Evolutionary conservation across 805 yeast species (phyloP), one percentile per base, ranked within the genome.

Genomic region (Metschnikowia proteae): DNA sequence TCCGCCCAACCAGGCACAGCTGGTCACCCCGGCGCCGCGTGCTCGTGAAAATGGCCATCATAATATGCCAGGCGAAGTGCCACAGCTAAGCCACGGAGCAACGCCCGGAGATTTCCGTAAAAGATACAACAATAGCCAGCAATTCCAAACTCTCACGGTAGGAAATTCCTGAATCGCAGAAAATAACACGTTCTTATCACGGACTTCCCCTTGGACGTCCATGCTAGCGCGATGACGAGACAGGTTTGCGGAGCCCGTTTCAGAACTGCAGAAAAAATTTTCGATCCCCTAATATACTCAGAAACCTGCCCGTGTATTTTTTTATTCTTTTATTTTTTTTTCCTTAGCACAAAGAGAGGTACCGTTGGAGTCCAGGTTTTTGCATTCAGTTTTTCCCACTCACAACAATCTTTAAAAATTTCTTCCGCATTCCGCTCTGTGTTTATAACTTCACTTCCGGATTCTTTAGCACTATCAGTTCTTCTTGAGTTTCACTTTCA

Each of bases 191-290:
- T 17, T 17, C 17, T 17, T 17, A 17, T 17, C 17, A 11, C 35
- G 43, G 23, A 40, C 17, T 10, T 31, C 28, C 29, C 23, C 43
- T 23, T 31, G 31, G 28, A 13, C 37, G 10, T 34, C 23, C 27
- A 22, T 28, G 45, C 38, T 42, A 42, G 45, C 32, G 45, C 45
- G 45, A 33, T 31, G 45, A 27, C 45, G 31, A 42, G 32, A 42
- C 38, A 27, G 9, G 38, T 34, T 42, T 42, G 45, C 38, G 38
- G 30, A 13, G 36, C 29, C 29, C 26, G 32, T 42, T 35, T 31
- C 29, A 40, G 28, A 40, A 30, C 31, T 13, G 13, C 38, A 33
- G 31, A 42, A 25, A 42, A 42, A 41, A 42, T 33, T 42, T 34
- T 42, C 38, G 45, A 42, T 9, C 45, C 45, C 17, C 8, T 33